Evolutionary conservation across 495 filamentous ascomycete genomes (phyloP).

Genomic region (Aspergillus leporis): DNA sequence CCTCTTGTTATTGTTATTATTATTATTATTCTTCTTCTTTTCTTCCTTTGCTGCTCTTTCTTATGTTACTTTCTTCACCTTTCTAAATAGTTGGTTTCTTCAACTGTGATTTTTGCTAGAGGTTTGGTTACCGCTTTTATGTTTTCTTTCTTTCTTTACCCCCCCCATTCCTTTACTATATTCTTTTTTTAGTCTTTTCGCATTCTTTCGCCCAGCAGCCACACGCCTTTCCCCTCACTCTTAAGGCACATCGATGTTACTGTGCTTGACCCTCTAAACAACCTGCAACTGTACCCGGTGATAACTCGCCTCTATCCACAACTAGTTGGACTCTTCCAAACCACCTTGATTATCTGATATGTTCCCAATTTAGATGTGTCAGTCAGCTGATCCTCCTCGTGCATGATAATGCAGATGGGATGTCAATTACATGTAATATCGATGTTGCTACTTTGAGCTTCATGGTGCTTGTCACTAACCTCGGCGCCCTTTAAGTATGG

Average conservation of each 20-base stretch:
- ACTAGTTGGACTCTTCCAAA: constrained; percentile 6
- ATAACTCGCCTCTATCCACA: not conserved
- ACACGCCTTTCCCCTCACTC: constrained; percentile 5
- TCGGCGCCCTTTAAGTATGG: constrained; percentile 42
- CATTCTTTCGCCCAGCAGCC: not conserved
- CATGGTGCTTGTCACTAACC: constrained; percentile 38
- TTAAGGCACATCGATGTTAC: constrained; percentile 7
- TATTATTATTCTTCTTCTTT: constrained; percentile 16
- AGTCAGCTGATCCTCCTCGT: constrained; percentile 22
- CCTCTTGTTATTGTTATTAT: constrained; percentile 22
- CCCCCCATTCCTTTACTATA: constrained; percentile 9
- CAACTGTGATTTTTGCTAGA: not conserved
- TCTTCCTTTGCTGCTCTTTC: constrained; percentile 16
- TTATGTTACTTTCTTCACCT: constrained; percentile 24
- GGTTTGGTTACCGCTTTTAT: not conserved
- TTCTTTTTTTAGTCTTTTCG: constrained; percentile 4
- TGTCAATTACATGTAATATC: constrained; percentile 34
- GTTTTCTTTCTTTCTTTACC: constrained; percentile 9
- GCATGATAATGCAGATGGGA: constrained; percentile 40
- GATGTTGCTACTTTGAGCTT: constrained; percentile 42
- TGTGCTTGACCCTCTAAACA: constrained; percentile 1
- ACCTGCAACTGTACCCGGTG: not conserved
- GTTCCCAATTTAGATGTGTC: constrained; percentile 20
- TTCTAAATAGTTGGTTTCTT: constrained; percentile 19
- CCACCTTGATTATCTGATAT: not conserved